Evolutionary conservation across 164 flowering plant genomes (phyloP).

Genomic region (Vitis cinerea): DNA sequence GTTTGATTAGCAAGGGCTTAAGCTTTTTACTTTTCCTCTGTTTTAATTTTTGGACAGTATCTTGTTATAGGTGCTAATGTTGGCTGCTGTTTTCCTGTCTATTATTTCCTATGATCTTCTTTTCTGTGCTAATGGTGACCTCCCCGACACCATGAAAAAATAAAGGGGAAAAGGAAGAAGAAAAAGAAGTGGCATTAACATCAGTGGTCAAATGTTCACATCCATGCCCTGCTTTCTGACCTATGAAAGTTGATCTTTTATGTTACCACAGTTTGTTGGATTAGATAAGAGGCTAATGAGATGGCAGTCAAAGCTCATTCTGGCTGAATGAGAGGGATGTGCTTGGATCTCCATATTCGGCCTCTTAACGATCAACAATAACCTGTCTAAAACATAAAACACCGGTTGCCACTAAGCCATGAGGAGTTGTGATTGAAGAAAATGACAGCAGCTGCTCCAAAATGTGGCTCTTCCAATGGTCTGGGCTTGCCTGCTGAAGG

Average conservation of each 20-base stretch:
- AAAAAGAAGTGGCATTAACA: slow-evolving; percentile 22
- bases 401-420: slow-evolving; percentile 25
- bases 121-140: slow-evolving; percentile 8
- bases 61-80: no score
- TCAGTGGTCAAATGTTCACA: slow-evolving; percentile 21
- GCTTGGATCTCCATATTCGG: slow-evolving; percentile 41
- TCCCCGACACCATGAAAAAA: no score
- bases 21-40: no score
- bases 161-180: no score
- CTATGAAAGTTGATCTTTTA: slow-evolving; percentile 25
- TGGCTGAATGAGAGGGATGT: slow-evolving; percentile 29
- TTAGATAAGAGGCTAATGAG: slow-evolving; percentile 27
- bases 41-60: no score
- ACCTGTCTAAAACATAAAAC: slow-evolving; percentile 37
- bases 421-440: slow-evolving; percentile 43
- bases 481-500: slow-evolving; percentile 42
- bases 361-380: slow-evolving; percentile 52
- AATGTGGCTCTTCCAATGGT: slow-evolving; percentile 54
- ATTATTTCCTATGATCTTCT: background rate
- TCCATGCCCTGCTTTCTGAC: slow-evolving; percentile 29
- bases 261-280: slow-evolving; percentile 23
- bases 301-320: slow-evolving; percentile 11
- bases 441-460: slow-evolving; percentile 43
- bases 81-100: no score
- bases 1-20: no score